These are phyloP conservation scores for Kodamaea derodonti DNA, from an alignment of 1,139 yeast genomes.

Conservation along the genomic window DNA sequence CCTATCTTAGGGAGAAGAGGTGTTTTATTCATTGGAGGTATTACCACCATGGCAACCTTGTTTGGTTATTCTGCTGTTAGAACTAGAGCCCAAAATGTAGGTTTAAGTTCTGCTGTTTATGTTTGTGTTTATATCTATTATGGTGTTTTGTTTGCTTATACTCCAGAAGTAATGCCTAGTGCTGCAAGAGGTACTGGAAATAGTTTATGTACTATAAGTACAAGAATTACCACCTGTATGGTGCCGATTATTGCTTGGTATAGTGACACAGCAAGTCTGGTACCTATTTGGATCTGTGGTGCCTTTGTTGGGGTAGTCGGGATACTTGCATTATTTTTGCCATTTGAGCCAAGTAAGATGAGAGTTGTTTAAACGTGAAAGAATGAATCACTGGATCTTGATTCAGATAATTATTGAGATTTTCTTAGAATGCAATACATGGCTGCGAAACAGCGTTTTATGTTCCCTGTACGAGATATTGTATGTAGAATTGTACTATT, in stretches of 20 bases:
- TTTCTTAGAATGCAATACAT: too few relatives aligned
- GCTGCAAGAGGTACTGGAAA: slow-evolving; percentile 12
- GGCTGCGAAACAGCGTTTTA: too few relatives aligned
- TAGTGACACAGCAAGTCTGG: slow-evolving; percentile 8
- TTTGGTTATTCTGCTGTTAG: slow-evolving; percentile 13
- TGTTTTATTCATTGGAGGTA: slow-evolving; percentile 12
- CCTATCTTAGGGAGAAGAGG: slow-evolving; percentile 12
- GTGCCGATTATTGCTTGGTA: slow-evolving; percentile 12
- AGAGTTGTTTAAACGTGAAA: slow-evolving; percentile 11
- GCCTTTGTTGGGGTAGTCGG: slow-evolving; percentile 12
- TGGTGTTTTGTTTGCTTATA: slow-evolving; percentile 12
- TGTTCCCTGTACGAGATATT: too few relatives aligned
- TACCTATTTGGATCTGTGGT: slow-evolving; percentile 14
- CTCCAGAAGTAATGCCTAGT: slow-evolving; percentile 14
- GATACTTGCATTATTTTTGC: slow-evolving; percentile 10
- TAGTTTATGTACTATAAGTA: slow-evolving; percentile 9
- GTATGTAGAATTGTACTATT: too few relatives aligned
- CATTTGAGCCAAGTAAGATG: slow-evolving; percentile 13
- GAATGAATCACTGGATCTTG: too few relatives aligned
- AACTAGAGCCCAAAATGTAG: slow-evolving; percentile 10
- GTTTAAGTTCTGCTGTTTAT: slow-evolving; percentile 10
- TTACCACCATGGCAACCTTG: slow-evolving; percentile 12
- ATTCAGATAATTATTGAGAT: too few relatives aligned
- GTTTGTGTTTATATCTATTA: slow-evolving; percentile 12
- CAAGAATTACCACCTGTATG: slow-evolving; percentile 8